Evolutionary conservation across 1,284 basidiomycete species (phyloP).

Genomic region (Schizophyllum commune): DNA sequence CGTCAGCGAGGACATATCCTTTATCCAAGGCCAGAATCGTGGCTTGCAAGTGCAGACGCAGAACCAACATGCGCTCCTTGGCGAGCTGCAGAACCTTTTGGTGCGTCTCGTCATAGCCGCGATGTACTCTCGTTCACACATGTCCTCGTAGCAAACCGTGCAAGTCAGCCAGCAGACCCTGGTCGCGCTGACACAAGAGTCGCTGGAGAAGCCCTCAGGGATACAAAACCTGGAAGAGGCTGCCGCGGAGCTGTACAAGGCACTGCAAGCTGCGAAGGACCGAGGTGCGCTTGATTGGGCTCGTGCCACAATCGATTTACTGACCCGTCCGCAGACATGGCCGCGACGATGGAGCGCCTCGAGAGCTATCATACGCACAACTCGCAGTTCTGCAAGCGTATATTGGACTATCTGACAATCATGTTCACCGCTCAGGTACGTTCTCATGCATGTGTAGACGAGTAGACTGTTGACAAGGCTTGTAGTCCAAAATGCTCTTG

Average conservation of each 20-base stretch:
- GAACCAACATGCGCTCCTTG: conserved; percentile 82
- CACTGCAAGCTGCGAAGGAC: conserved; percentile 85
- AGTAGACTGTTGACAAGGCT: conserved; percentile 1
- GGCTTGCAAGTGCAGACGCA: conserved; percentile 97
- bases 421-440: conserved; percentile 81
- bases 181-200: conserved; percentile 76
- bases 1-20: conserved; percentile 90
- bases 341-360: conserved; percentile 87
- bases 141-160: conserved; percentile 57
- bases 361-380: conserved; percentile 87
- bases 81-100: conserved; percentile 79
- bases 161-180: conserved; percentile 81
- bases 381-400: conserved; percentile 83
- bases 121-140: neutral
- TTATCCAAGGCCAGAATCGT: conserved; percentile 94
- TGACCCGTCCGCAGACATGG: conserved; percentile 60
- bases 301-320: neutral
- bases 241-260: conserved; percentile 90
- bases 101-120: conserved; percentile 31
- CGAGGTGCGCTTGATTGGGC: conserved; percentile 42
- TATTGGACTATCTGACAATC: conserved; percentile 84
- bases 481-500: conserved; percentile 57
- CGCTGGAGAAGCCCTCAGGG: conserved; percentile 70
- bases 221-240: conserved; percentile 79
- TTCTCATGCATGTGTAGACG: conserved; percentile 1